Percentiles rank a stretch among this genome's conserved stretches.
Conservation (phyloP, 2,329 filamentous ascomycete genomes). For the Madurella fahalii region DNA sequence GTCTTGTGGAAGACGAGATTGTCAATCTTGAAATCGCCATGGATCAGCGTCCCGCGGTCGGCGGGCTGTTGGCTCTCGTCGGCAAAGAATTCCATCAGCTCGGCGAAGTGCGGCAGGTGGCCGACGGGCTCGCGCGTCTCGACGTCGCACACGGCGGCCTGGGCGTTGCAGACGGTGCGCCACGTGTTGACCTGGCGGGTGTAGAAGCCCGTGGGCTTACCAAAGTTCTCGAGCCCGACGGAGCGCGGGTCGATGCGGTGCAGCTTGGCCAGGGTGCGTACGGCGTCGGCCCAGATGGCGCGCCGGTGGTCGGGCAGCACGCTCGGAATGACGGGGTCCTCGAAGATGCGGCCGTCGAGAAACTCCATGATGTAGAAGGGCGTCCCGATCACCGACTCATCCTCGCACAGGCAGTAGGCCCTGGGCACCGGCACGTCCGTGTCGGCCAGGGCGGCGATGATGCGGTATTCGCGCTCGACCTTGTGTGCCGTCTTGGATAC, state of each 20-base stretch:
- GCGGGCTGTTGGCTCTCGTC: slow-evolving; percentile 65
- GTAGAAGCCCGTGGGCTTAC: slow-evolving; percentile 74
- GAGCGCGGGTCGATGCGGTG: slow-evolving; percentile 66
- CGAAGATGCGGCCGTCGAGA: slow-evolving; percentile 87
- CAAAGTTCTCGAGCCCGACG: slow-evolving; percentile 69
- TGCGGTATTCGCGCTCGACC: slow-evolving; percentile 91
- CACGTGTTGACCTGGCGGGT: slow-evolving; percentile 82
- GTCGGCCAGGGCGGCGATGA: slow-evolving; percentile 69
- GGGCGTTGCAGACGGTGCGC: slow-evolving; percentile 69
- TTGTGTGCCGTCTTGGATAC: slow-evolving; percentile 92
- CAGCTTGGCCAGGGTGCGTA: slow-evolving; percentile 78
- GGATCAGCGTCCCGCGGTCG: slow-evolving; percentile 76
- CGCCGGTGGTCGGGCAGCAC: slow-evolving; percentile 64
- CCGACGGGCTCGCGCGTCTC: slow-evolving; percentile 76
- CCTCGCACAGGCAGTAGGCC: slow-evolving; percentile 81
- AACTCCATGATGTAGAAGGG: slow-evolving; percentile 98
- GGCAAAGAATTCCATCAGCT: slow-evolving; percentile 74
- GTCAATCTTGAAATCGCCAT: slow-evolving; percentile 96
- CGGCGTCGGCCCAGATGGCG: slow-evolving; percentile 81
- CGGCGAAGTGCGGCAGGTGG: slow-evolving; percentile 75
- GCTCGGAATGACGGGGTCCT: slow-evolving; percentile 77
- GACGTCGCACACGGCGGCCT: slow-evolving; percentile 70
- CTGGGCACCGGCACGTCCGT: slow-evolving; percentile 85
- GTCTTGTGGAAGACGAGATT: slow-evolving; percentile 88
- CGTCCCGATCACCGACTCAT: slow-evolving; percentile 74